phyloP scores from a whole-genome alignment of 179 eudicot species.

The Heliamphora pulchella region DNA sequence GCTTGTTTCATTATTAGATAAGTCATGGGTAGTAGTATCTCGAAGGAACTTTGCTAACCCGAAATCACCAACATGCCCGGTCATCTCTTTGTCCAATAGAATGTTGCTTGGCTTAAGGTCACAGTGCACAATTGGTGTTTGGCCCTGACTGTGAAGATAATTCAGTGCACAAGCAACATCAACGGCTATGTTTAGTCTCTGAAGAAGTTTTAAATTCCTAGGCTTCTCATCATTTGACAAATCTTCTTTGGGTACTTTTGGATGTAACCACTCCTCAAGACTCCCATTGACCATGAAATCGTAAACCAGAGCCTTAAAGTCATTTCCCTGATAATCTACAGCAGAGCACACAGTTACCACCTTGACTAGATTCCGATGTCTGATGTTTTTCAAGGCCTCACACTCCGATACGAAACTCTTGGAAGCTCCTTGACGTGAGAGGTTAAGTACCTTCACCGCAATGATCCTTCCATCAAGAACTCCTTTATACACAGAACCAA shows the following conservation, averaged over 20 bases:
- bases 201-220: neutral
- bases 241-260: neutral
- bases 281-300: slow-evolving; percentile 13
- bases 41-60: neutral
- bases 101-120: neutral
- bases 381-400: slow-evolving; percentile 5
- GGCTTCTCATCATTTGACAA: neutral
- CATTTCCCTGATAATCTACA: neutral
- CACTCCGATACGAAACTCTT: slow-evolving; percentile 16
- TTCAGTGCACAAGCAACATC: slow-evolving; percentile 9
- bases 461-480: neutral
- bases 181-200: slow-evolving; percentile 4
- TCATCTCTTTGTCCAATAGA: neutral
- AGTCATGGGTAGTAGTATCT: neutral
- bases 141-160: neutral
- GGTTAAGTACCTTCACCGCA: slow-evolving; percentile 7
- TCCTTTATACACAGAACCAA: slow-evolving; percentile 17
- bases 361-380: slow-evolving; percentile 12
- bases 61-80: neutral
- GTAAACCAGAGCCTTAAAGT: neutral
- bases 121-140: neutral
- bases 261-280: slow-evolving; percentile 4
- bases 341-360: neutral
- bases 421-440: neutral
- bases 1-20: neutral